Conservation (phyloP, 208 protist species). For the Trypanosoma vivax region DNA sequence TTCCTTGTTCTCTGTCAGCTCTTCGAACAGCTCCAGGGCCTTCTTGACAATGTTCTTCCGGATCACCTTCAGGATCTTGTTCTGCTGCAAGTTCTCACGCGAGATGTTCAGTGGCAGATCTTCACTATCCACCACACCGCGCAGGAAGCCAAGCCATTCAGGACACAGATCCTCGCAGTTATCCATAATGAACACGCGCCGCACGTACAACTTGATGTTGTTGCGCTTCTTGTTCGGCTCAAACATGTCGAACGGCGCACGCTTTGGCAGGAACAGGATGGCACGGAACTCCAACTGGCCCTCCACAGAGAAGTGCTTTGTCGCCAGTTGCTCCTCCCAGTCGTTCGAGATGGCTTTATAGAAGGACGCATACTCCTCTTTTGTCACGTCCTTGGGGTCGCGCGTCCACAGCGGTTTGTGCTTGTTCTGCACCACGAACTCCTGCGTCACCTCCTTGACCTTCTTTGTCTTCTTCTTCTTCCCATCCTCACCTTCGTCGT, state of each 20-base stretch:
- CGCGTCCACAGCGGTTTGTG: constrained; percentile 98
- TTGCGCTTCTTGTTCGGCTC: constrained; percentile 96
- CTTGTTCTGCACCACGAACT: constrained; percentile 98
- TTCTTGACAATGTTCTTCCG: constrained; percentile 99
- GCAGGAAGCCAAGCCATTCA: constrained; percentile 96
- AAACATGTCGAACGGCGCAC: constrained; percentile 97
- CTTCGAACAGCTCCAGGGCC: constrained; percentile 93
- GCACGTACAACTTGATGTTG: constrained; percentile 98
- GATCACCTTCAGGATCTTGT: constrained; percentile 98
- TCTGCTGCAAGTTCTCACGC: constrained; percentile 98
- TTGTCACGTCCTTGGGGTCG: constrained; percentile 92
- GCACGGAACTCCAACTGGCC: constrained; percentile 96
- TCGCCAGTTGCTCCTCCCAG: constrained; percentile 95
- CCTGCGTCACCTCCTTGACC: constrained; percentile 58
- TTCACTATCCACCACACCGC: constrained; percentile 97
- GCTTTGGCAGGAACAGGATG: constrained; percentile 94
- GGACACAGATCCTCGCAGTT: constrained; percentile 97
- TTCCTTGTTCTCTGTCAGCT: constrained; percentile 96
- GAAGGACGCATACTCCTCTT: constrained; percentile 98
- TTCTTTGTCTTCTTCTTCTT: constrained; percentile 82
- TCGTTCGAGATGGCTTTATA: constrained; percentile 97
- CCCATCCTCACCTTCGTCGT: constrained; percentile 82
- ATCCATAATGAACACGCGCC: constrained; percentile 99
- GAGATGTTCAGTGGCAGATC: constrained; percentile 99
- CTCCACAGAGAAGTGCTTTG: constrained; percentile 98